phyloP scores from a whole-genome alignment of 2,329 filamentous ascomycete genomes.

The Aspergillus latus region DNA sequence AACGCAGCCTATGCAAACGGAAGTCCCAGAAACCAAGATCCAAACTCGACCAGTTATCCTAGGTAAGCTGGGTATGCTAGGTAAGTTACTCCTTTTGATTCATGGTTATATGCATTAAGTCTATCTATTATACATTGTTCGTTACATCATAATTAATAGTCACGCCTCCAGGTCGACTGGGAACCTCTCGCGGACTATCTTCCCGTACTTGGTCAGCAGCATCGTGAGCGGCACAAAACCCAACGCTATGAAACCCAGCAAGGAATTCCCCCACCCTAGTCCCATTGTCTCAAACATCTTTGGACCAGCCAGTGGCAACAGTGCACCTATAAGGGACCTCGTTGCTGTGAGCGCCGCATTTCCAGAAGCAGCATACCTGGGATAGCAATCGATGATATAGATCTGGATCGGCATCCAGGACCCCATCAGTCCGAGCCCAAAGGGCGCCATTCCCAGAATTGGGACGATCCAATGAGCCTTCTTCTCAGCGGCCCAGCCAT shows the following conservation, averaged over 20 bases:
- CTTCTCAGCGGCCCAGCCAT: constrained; percentile 58
- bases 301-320: constrained; percentile 60
- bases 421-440: constrained; percentile 57
- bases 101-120: neutral
- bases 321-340: constrained; percentile 56
- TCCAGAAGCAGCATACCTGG: constrained; percentile 48
- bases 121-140: neutral
- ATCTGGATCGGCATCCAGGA: constrained; percentile 59
- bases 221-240: constrained; percentile 45
- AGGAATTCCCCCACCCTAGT: constrained; percentile 51
- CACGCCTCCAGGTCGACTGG: constrained; percentile 7
- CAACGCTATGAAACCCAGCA: constrained; percentile 57
- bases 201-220: constrained; percentile 9
- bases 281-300: constrained; percentile 48
- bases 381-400: constrained; percentile 61
- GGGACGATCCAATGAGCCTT: constrained; percentile 60
- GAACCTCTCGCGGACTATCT: constrained; percentile 11
- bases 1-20: no score
- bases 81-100: no score
- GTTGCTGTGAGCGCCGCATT: constrained; percentile 57
- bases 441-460: constrained; percentile 58
- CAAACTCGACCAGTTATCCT: no score
- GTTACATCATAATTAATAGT: neutral
- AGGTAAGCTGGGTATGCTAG: no score
- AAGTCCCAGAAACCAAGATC: no score